Evolutionary conservation across 2,329 filamentous ascomycete species (phyloP).

Genomic region (Exserohilum turcica): DNA sequence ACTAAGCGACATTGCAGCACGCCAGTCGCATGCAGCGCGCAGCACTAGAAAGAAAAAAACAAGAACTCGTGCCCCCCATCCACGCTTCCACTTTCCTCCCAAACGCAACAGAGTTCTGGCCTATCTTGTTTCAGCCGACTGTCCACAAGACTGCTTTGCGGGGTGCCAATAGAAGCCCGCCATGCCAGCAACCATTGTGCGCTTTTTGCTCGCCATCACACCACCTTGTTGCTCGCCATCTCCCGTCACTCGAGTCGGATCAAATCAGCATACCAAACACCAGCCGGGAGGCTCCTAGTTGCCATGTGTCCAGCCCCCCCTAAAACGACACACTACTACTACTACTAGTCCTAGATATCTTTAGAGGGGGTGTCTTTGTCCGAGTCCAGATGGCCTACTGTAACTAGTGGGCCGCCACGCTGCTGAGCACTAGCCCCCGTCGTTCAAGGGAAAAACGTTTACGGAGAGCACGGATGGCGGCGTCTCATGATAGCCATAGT

Average conservation of each 20-base stretch:
- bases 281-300: too few species aligned
- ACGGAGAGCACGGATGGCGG: conserved; percentile 6
- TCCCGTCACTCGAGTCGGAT: neutral
- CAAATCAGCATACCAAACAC: neutral
- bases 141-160: conserved; percentile 7
- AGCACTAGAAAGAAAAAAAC: conserved; percentile 5
- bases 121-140: conserved; percentile 12
- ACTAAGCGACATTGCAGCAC: conserved; percentile 6
- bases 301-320: neutral
- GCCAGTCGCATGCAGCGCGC: conserved; percentile 2
- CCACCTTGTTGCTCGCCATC: neutral
- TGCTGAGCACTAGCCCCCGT: conserved; percentile 7
- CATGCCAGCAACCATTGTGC: neutral
- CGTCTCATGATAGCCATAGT: conserved; percentile 8
- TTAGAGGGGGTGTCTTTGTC: neutral
- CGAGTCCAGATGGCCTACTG: neutral
- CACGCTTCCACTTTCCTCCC: conserved; percentile 4
- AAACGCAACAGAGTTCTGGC: conserved; percentile 13
- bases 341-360: too few species aligned
- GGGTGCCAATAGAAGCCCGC: conserved; percentile 11
- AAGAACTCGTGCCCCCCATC: neutral
- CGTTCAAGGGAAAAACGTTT: conserved; percentile 8
- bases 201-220: conserved; percentile 6
- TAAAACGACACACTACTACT: too few species aligned
- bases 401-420: conserved; percentile 4